Conservation (phyloP, 345 rosid species). For the Bretschneidera sinensis region DNA sequence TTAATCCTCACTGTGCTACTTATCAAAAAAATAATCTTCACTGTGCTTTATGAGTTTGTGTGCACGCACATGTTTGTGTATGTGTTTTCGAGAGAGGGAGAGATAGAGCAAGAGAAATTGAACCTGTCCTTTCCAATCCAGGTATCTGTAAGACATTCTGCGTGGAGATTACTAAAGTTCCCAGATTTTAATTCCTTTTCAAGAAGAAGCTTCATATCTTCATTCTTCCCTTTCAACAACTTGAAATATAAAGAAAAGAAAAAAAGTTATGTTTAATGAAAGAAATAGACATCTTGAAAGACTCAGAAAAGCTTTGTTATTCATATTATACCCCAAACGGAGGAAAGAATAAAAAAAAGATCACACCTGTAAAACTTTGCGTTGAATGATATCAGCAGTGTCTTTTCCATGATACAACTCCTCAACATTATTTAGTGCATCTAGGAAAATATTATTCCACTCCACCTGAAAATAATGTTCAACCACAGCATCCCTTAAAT, state of each 20-base stretch:
- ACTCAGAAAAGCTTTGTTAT: slow-evolving; percentile 3
- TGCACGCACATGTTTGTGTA: not conserved
- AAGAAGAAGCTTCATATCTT: slow-evolving; percentile 58
- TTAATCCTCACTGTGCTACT: not conserved
- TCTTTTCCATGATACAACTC: slow-evolving; percentile 63
- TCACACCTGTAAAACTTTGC: slow-evolving; percentile 71
- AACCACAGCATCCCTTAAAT: not conserved
- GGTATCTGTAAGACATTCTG: slow-evolving; percentile 87
- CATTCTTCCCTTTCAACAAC: slow-evolving; percentile 68
- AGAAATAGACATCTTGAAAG: slow-evolving; percentile 5
- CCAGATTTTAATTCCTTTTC: slow-evolving; percentile 65
- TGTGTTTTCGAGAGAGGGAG: not conserved
- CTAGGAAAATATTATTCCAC: slow-evolving; percentile 74
- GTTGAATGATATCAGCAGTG: slow-evolving; percentile 59
- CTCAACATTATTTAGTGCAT: slow-evolving; percentile 69
- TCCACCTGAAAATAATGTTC: slow-evolving; percentile 51
- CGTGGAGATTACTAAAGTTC: slow-evolving; percentile 60
- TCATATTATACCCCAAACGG: not conserved
- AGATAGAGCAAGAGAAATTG: slow-evolving; percentile 31
- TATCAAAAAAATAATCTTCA: not conserved
- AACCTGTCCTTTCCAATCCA: slow-evolving; percentile 98
- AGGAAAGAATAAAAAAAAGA: slow-evolving; percentile 13
- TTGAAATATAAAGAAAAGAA: slow-evolving; percentile 28
- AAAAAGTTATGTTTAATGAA: slow-evolving; percentile 10
- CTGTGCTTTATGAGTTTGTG: not conserved